A percentile compares a stretch with the other conserved stretches of the same genome.
These are phyloP conservation scores for Exophiala lecanii-corni DNA, from an alignment of 2,329 filamentous ascomycete species.

Conservation along the genomic window DNA sequence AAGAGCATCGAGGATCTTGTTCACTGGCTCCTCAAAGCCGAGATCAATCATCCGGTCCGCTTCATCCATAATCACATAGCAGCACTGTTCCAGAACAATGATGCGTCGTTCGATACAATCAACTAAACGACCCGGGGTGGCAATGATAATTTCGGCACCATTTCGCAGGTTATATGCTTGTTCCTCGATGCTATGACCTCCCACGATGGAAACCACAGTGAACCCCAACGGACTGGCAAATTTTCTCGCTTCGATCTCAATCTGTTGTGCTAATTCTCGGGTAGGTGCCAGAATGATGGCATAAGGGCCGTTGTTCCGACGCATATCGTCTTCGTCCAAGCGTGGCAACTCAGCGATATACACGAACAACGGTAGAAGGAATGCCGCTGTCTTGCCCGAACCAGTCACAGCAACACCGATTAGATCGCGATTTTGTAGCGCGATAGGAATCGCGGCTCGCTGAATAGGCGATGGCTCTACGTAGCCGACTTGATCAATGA, in stretches of 20 bases:
- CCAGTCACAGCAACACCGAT: constrained; percentile 97
- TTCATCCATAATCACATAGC: constrained; percentile 99
- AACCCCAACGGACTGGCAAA: constrained; percentile 89
- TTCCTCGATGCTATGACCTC: constrained; percentile 91
- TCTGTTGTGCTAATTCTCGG: constrained; percentile 95
- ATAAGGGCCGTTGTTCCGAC: constrained; percentile 92
- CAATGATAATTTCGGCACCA: constrained; percentile 95
- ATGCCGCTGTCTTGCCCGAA: constrained; percentile 96
- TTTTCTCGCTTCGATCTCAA: constrained; percentile 87
- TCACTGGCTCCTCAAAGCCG: constrained; percentile 94
- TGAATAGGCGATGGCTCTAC: constrained; percentile 89
- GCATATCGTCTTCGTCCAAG: constrained; percentile 72
- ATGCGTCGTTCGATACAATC: constrained; percentile 94
- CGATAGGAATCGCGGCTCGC: constrained; percentile 90
- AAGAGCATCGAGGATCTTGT: constrained; percentile 92
- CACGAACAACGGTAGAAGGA: constrained; percentile 83
- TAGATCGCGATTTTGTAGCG: constrained; percentile 85
- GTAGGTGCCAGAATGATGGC: constrained; percentile 96
- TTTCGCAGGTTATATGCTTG: constrained; percentile 86
- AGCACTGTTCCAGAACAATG: constrained; percentile 90
- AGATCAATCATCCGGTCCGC: constrained; percentile 98
- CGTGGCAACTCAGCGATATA: constrained; percentile 90
- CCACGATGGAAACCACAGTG: constrained; percentile 94
- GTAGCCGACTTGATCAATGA: constrained; percentile 82
- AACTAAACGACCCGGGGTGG: constrained; percentile 93